Percentiles rank a stretch among this genome's conserved stretches.
phyloP scores from a whole-genome alignment of 257 asterid genomes.

The Solanum lycopersicoides region DNA sequence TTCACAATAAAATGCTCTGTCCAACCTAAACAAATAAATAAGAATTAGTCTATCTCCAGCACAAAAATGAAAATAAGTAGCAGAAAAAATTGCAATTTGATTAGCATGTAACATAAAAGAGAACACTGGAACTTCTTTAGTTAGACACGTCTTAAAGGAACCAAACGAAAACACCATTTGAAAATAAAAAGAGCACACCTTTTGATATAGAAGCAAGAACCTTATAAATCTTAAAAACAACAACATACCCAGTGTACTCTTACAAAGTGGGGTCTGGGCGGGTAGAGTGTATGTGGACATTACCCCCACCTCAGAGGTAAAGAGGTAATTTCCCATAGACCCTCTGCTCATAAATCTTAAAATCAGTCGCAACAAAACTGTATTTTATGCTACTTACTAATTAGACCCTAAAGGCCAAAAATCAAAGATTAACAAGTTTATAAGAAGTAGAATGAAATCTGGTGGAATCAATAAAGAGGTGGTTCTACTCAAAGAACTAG shows the following conservation, averaged over 20 bases:
- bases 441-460: not conserved
- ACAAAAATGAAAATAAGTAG: not conserved
- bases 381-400: not conserved
- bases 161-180: not conserved
- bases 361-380: not conserved
- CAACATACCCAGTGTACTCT: not conserved
- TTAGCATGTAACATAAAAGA: not conserved
- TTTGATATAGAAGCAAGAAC: not conserved
- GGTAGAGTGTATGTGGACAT: not conserved
- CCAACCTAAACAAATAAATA: slow-evolving; percentile 60
- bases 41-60: not conserved
- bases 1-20: slow-evolving; percentile 92
- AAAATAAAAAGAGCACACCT: not conserved
- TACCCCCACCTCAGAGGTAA: not conserved
- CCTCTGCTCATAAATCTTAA: not conserved
- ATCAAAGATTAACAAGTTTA: not conserved
- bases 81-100: not conserved
- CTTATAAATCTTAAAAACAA: not conserved
- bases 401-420: not conserved
- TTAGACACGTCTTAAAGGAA: not conserved
- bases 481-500: not conserved
- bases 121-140: not conserved
- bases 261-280: not conserved
- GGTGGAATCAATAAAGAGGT: not conserved
- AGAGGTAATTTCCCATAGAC: not conserved